phyloP scores from a whole-genome alignment of 1,284 basidiomycete species.

The Baeospora myosura region DNA sequence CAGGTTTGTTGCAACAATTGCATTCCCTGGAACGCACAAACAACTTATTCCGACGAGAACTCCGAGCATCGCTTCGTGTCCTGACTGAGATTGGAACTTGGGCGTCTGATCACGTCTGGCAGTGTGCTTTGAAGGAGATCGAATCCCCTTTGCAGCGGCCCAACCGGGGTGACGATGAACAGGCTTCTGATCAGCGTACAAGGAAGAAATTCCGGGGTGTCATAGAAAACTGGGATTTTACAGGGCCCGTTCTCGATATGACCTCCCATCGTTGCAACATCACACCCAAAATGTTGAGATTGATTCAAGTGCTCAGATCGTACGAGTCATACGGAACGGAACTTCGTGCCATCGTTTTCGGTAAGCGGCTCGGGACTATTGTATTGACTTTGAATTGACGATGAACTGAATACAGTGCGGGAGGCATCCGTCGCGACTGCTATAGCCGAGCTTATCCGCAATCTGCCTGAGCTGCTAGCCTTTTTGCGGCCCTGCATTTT shows the following conservation, averaged over 20 bases:
- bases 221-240: slow-evolving; percentile 50
- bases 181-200: slow-evolving; percentile 19
- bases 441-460: slow-evolving; percentile 39
- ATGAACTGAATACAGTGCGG: slow-evolving; percentile 31
- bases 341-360: slow-evolving; percentile 62
- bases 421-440: slow-evolving; percentile 35
- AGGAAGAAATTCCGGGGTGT: slow-evolving; percentile 29
- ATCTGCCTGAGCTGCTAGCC: slow-evolving; percentile 32
- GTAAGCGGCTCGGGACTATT: too few relatives aligned
- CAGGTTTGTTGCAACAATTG: slow-evolving; percentile 27
- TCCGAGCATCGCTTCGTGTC: slow-evolving; percentile 37
- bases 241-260: slow-evolving; percentile 50
- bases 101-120: slow-evolving; percentile 61
- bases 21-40: slow-evolving; percentile 31
- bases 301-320: slow-evolving; percentile 50
- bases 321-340: slow-evolving; percentile 42
- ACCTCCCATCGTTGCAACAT: slow-evolving; percentile 53
- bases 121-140: slow-evolving; percentile 37
- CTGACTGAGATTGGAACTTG: slow-evolving; percentile 51
- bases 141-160: slow-evolving; percentile 23
- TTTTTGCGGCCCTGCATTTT: slow-evolving; percentile 36
- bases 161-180: slow-evolving; percentile 25
- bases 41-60: slow-evolving; percentile 30
- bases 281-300: slow-evolving; percentile 52
- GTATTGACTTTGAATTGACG: too few relatives aligned